Evolutionary conservation across 139 green algal species (phyloP).

Genomic region (Marvania coccoides): DNA sequence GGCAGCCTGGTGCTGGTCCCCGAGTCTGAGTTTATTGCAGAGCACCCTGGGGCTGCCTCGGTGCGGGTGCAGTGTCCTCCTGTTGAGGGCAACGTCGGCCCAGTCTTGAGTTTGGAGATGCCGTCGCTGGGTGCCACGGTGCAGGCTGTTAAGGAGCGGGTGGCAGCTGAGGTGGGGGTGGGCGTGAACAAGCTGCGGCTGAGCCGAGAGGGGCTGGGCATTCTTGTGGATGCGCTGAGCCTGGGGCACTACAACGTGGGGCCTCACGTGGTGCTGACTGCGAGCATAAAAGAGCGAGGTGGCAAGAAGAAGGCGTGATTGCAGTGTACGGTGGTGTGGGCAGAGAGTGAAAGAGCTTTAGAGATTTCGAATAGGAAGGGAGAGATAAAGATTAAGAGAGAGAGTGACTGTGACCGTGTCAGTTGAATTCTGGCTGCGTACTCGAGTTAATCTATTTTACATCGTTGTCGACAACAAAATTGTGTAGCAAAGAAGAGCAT

Average conservation of each 20-base stretch:
- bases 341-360: too few relatives aligned
- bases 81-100: slow-evolving; percentile 59
- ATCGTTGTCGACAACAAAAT: too few relatives aligned
- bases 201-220: slow-evolving; percentile 50
- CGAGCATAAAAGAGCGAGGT: slow-evolving; percentile 63
- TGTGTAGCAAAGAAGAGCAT: too few relatives aligned
- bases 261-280: slow-evolving; percentile 46
- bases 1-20: slow-evolving; percentile 55
- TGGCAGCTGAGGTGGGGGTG: slow-evolving; percentile 52
- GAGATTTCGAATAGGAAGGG: too few relatives aligned
- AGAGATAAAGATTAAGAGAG: too few relatives aligned
- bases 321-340: too few relatives aligned
- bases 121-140: slow-evolving; percentile 41
- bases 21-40: slow-evolving; percentile 72
- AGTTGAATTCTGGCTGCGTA: too few relatives aligned
- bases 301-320: slow-evolving; percentile 71
- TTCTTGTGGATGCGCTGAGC: slow-evolving; percentile 62
- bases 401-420: too few relatives aligned
- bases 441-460: too few relatives aligned
- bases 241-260: slow-evolving; percentile 82
- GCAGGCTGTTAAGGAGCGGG: slow-evolving; percentile 53
- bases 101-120: slow-evolving; percentile 75
- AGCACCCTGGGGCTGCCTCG: slow-evolving; percentile 26
- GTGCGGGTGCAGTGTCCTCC: slow-evolving; percentile 57
- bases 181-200: slow-evolving; percentile 71